These are phyloP conservation scores for Podospora conica DNA, from an alignment of 495 filamentous ascomycete genomes.

Conservation along the genomic window DNA sequence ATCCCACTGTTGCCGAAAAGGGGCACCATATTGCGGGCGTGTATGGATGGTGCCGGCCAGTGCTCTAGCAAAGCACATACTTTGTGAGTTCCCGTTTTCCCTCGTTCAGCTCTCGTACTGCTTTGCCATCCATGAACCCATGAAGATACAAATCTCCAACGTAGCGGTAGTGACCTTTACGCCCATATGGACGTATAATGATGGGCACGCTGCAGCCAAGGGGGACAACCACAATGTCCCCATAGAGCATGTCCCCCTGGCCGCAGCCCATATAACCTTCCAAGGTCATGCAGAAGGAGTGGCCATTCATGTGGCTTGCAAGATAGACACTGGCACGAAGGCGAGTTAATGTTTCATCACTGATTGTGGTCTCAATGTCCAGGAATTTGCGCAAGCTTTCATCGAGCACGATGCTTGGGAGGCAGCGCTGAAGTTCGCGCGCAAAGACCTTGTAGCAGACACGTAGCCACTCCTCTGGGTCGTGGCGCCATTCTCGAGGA, in stretches of 20 bases:
- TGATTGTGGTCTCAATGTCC: neutral
- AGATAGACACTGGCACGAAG: neutral
- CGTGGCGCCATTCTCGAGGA: neutral
- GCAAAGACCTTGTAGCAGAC: neutral
- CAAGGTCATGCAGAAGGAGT: neutral
- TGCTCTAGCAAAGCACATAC: slow-evolving; percentile 1
- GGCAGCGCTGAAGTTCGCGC: neutral
- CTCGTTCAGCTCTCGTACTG: neutral
- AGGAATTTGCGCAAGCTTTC: neutral
- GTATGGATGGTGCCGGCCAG: too few species aligned
- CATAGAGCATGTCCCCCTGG: neutral
- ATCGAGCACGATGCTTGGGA: neutral
- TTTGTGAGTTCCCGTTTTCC: neutral
- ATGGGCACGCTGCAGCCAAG: neutral
- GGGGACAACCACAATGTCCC: neutral
- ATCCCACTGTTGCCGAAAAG: neutral
- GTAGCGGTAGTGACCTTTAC: neutral
- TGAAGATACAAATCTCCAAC: neutral
- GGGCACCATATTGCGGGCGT: neutral
- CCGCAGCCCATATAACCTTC: neutral
- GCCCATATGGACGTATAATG: neutral
- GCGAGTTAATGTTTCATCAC: too few species aligned
- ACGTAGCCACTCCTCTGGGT: neutral
- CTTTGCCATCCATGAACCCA: neutral
- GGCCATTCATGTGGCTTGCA: neutral